Percentiles rank a stretch among this genome's conserved stretches.
phyloP scores from a whole-genome alignment of 805 yeast genomes.

The Candida palmyrensis region DNA sequence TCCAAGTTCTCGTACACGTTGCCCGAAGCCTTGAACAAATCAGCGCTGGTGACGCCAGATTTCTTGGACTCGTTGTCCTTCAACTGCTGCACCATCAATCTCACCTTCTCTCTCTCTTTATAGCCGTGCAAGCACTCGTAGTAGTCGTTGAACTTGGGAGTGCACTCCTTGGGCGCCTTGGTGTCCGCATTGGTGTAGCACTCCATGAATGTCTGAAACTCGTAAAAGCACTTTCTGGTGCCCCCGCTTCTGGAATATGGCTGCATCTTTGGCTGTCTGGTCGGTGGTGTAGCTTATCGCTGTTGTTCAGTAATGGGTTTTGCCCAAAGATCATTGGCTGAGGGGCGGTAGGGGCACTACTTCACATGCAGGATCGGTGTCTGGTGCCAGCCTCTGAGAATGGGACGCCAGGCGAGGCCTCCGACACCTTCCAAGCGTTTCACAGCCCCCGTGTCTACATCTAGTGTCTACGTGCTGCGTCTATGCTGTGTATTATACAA shows the following conservation, averaged over 20 bases:
- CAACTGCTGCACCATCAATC: slow-evolving; percentile 42
- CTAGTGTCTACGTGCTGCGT: too few relatives aligned
- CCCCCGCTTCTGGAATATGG: slow-evolving; percentile 45
- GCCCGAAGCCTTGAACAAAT: slow-evolving; percentile 38
- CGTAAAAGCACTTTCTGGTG: slow-evolving; percentile 44
- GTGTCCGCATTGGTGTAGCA: slow-evolving; percentile 44
- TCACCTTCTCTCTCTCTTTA: slow-evolving; percentile 41
- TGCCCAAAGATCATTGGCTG: too few relatives aligned
- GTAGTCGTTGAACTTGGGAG: slow-evolving; percentile 41
- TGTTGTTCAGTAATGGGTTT: too few relatives aligned
- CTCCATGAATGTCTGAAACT: slow-evolving; percentile 39
- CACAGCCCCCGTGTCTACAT: too few relatives aligned
- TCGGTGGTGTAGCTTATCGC: too few relatives aligned
- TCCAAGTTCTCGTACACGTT: slow-evolving; percentile 39
- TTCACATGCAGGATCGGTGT: too few relatives aligned
- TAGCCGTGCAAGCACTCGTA: slow-evolving; percentile 43
- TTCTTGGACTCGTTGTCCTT: slow-evolving; percentile 38
- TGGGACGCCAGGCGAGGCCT: too few relatives aligned
- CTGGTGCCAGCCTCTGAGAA: too few relatives aligned
- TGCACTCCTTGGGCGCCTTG: slow-evolving; percentile 34
- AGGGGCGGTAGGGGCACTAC: too few relatives aligned
- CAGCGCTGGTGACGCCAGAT: slow-evolving; percentile 38
- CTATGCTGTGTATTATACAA: too few relatives aligned
- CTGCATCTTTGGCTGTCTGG: slow-evolving; percentile 26
- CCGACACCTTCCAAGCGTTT: too few relatives aligned